Conservation (phyloP, 192 early-diverging fungal genomes). For the Coemansia sp. region DNA sequence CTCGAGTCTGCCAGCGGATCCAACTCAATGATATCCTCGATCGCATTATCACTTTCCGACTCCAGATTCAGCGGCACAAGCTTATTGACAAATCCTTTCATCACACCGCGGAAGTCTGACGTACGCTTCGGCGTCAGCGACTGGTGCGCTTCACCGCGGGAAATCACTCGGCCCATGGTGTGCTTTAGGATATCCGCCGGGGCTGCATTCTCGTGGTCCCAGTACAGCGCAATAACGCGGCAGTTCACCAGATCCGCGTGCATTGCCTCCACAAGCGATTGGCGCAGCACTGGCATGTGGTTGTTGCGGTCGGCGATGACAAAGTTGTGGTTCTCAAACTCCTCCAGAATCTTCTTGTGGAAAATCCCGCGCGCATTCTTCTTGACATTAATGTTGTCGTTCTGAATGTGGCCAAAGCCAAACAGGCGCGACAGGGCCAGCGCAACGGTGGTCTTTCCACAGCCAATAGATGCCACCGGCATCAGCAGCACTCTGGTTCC, state of each 20-base stretch:
- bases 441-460: slow-evolving; percentile 67
- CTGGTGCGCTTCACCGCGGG: slow-evolving; percentile 80
- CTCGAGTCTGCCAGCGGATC: slow-evolving; percentile 53
- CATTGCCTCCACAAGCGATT: slow-evolving; percentile 53
- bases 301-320: slow-evolving; percentile 88
- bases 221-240: slow-evolving; percentile 70
- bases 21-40: slow-evolving; percentile 60
- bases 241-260: slow-evolving; percentile 57
- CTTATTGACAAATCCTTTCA: slow-evolving; percentile 54
- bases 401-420: slow-evolving; percentile 74
- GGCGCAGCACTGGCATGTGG: slow-evolving; percentile 58
- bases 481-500: too few species aligned
- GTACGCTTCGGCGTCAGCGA: slow-evolving; percentile 67
- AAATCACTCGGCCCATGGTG: slow-evolving; percentile 55
- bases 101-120: slow-evolving; percentile 56
- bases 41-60: slow-evolving; percentile 48
- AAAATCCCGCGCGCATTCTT: slow-evolving; percentile 56
- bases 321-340: slow-evolving; percentile 56
- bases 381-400: slow-evolving; percentile 72
- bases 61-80: slow-evolving; percentile 58
- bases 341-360: slow-evolving; percentile 55
- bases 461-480: slow-evolving; percentile 79
- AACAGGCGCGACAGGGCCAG: slow-evolving; percentile 58
- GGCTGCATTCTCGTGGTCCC: slow-evolving; percentile 58
- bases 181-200: slow-evolving; percentile 53